Evolutionary conservation across 768 basidiomycete species (phyloP).

Genomic region (Hydnum rufescens): DNA sequence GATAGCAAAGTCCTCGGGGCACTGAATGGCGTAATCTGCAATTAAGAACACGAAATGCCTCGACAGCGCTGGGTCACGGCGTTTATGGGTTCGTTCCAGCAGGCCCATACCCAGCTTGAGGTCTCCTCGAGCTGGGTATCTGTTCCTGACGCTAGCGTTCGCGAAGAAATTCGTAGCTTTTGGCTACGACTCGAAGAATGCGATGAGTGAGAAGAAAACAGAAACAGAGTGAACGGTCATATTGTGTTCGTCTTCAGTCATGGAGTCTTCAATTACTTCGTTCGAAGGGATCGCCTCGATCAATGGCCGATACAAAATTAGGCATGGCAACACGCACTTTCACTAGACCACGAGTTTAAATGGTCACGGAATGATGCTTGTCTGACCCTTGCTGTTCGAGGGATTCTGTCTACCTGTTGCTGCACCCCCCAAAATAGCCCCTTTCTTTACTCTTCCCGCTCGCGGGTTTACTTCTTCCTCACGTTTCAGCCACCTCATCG

Average conservation of each 20-base stretch:
- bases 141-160: slow-evolving; percentile 64
- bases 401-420: slow-evolving; percentile 71
- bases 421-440: slow-evolving; percentile 39
- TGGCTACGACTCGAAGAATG: slow-evolving; percentile 46
- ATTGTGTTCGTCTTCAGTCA: slow-evolving; percentile 17
- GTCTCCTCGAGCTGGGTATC: slow-evolving; percentile 16
- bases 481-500: slow-evolving; percentile 30
- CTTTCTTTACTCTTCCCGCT: too few species aligned
- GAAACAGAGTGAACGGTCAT: slow-evolving; percentile 3
- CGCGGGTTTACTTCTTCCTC: too few species aligned
- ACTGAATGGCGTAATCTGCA: background rate
- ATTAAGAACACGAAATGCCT: background rate
- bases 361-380: slow-evolving; percentile 61
- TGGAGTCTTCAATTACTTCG: slow-evolving; percentile 18
- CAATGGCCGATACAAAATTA: slow-evolving; percentile 17
- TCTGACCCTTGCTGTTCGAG: slow-evolving; percentile 74
- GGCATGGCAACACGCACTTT: slow-evolving; percentile 13
- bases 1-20: background rate
- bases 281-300: slow-evolving; percentile 21
- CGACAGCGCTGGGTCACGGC: background rate
- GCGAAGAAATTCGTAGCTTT: slow-evolving; percentile 83
- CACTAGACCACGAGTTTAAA: slow-evolving; percentile 14
- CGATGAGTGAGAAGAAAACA: slow-evolving; percentile 5
- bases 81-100: background rate
- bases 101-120: slow-evolving; percentile 16